A percentile compares a stretch with the other conserved stretches of the same genome.
These are phyloP conservation scores for Beauveria varroae DNA, from an alignment of 2,329 filamentous ascomycete species.

Conservation along the genomic window DNA sequence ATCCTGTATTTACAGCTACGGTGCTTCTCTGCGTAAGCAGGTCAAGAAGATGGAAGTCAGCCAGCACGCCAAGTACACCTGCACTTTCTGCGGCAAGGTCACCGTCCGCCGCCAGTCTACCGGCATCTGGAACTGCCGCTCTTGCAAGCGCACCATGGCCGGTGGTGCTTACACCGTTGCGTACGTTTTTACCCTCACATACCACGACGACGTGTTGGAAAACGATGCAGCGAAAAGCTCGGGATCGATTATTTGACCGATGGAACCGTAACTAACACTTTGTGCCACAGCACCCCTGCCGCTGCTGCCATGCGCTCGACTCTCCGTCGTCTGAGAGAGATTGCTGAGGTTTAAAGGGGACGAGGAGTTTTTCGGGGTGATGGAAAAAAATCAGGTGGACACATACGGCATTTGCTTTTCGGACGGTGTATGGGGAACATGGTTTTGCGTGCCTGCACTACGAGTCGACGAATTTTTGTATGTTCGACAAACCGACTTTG, in stretches of 20 bases:
- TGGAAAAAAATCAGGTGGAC: conserved; percentile 18
- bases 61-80: conserved; percentile 94
- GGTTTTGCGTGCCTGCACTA: conserved; percentile 37
- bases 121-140: conserved; percentile 95
- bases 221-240: not conserved
- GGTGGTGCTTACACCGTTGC: conserved; percentile 87
- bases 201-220: not conserved
- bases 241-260: not conserved
- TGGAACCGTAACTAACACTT: not conserved
- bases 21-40: conserved; percentile 97
- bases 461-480: conserved; percentile 30
- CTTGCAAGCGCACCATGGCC: conserved; percentile 75
- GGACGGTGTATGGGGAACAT: conserved; percentile 38
- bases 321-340: conserved; percentile 93
- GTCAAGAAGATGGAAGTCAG: conserved; percentile 99
- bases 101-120: conserved; percentile 85
- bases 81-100: conserved; percentile 98
- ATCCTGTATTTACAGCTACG: conserved; percentile 58
- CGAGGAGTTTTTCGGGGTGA: conserved; percentile 2
- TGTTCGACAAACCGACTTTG: conserved; percentile 33
- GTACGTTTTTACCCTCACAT: conserved; percentile 53
- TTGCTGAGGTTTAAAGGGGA: conserved; percentile 77
- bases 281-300: conserved; percentile 69
- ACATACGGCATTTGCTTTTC: conserved; percentile 36
- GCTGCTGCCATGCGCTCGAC: conserved; percentile 93